Conservation (phyloP, 306 rosid species). For the Trifolium subterraneum region DNA sequence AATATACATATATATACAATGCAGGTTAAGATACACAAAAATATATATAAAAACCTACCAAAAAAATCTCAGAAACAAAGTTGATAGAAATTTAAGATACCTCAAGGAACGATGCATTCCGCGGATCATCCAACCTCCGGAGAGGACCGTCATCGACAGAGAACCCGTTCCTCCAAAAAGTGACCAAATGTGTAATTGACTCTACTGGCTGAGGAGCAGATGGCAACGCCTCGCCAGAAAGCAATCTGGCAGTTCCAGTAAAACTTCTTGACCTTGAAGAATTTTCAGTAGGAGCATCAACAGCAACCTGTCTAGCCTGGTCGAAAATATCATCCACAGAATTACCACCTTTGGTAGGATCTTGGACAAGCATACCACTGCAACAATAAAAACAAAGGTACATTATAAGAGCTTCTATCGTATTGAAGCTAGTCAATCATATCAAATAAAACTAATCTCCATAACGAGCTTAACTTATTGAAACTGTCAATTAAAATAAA, state of each 20-base stretch:
- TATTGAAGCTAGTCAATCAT: not conserved
- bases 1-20: too few relatives aligned
- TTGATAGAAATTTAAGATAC: slow-evolving; percentile 52
- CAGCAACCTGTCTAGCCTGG: slow-evolving; percentile 63
- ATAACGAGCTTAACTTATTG: not conserved
- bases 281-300: slow-evolving; percentile 54
- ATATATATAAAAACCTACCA: not conserved
- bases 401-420: not conserved
- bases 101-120: slow-evolving; percentile 79
- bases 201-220: slow-evolving; percentile 66
- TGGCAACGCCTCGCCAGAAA: slow-evolving; percentile 76
- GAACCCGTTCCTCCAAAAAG: slow-evolving; percentile 94
- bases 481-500: not conserved
- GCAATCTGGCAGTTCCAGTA: slow-evolving; percentile 82
- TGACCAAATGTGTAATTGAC: slow-evolving; percentile 57
- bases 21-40: not conserved
- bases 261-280: slow-evolving; percentile 69
- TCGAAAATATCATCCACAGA: slow-evolving; percentile 73
- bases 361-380: slow-evolving; percentile 96
- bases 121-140: slow-evolving; percentile 78
- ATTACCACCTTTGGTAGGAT: slow-evolving; percentile 64
- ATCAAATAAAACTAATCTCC: not conserved
- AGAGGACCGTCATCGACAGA: slow-evolving; percentile 77
- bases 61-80: slow-evolving; percentile 1
- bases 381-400: slow-evolving; percentile 30